A percentile compares a stretch with the other conserved stretches of the same genome.
Evolutionary conservation across 1,284 basidiomycete genomes (phyloP).

Genomic region (Sanghuangporus sanghuang): DNA sequence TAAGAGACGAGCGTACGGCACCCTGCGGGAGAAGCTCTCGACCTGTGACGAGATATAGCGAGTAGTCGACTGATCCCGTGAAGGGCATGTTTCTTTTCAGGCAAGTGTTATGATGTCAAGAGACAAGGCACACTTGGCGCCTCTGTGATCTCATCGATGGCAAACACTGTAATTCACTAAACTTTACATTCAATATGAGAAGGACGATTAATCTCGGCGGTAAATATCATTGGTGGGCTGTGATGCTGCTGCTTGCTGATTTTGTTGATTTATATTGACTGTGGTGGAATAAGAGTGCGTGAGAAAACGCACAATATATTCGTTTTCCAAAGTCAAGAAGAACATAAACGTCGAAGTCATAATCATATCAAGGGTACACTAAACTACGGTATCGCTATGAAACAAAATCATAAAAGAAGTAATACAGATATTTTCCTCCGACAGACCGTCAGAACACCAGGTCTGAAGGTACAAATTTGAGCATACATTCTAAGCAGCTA

Average conservation of each 20-base stretch:
- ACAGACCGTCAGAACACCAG: slow-evolving; percentile 1
- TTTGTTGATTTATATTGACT: too few relatives aligned
- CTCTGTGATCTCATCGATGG: background rate
- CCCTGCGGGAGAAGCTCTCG: slow-evolving; percentile 75
- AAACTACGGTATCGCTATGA: slow-evolving; percentile 6
- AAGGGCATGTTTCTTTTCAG: background rate
- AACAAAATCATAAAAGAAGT: background rate
- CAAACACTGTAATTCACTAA: background rate
- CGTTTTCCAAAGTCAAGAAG: too few relatives aligned
- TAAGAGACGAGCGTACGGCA: slow-evolving; percentile 44
- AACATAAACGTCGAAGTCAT: background rate
- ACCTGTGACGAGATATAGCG: slow-evolving; percentile 84
- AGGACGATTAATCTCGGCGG: too few relatives aligned
- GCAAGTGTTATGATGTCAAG: background rate
- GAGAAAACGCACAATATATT: too few relatives aligned
- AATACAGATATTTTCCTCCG: background rate
- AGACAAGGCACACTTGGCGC: background rate
- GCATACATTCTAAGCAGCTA: slow-evolving; percentile 8
- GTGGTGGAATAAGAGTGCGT: too few relatives aligned
- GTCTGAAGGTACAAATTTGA: background rate
- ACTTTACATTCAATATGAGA: background rate
- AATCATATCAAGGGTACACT: background rate
- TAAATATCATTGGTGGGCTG: too few relatives aligned
- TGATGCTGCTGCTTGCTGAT: too few relatives aligned
- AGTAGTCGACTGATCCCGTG: slow-evolving; percentile 47